Base-by-base conservation (phyloP, 345 rosid genomes). In the Corchorus olitorius region DNA sequence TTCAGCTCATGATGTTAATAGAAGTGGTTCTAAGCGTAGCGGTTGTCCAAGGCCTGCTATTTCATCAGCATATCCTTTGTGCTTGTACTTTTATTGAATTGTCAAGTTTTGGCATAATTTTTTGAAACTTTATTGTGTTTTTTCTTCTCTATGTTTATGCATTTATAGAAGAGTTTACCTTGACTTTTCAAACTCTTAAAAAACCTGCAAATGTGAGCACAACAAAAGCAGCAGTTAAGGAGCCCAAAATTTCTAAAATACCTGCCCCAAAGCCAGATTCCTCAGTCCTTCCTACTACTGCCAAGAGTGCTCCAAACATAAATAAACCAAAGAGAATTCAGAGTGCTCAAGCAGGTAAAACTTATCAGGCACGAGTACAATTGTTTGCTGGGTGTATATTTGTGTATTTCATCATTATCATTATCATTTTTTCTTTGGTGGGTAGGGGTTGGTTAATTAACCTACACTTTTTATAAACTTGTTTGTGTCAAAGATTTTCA, bases 11-110 rank as follows among this genome's bases (percentile, higher is more conserved):
- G 94, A 84, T 74, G 76, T 78, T 78, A 86, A 82, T 71, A 85
- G 87, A 81, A 91, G 90, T 73, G 89, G 90, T 12, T 88, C 97
- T 65, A 92, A 93, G 84, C 89, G 89, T 54, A 85, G 91, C 59
- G 92, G 92, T 66, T 81, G 88, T 45, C 91, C 89, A 27, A 84
- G 84, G 65, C 91, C 92, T 50, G 83, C 75, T 75, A 78, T 84
- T 45, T 80, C 90, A 80, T 83, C 94, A 80, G 87, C 92, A 95
- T 95, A 95, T 95, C 99, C 99, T 93, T 93, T 73, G 13, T 74
- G 11, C 39, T 71, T 73, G 20, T 76, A 6, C n/a, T 27, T 76
- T 65, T 54, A 17, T 14, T 66, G 15, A 70, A 53, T 75, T 20
- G 16, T 49, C 45, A 16, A 15, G 5, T 65, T 70, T 66, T 68